These are phyloP conservation scores for Podila epigama DNA, from an alignment of 192 early-diverging fungal species.

Conservation along the genomic window DNA sequence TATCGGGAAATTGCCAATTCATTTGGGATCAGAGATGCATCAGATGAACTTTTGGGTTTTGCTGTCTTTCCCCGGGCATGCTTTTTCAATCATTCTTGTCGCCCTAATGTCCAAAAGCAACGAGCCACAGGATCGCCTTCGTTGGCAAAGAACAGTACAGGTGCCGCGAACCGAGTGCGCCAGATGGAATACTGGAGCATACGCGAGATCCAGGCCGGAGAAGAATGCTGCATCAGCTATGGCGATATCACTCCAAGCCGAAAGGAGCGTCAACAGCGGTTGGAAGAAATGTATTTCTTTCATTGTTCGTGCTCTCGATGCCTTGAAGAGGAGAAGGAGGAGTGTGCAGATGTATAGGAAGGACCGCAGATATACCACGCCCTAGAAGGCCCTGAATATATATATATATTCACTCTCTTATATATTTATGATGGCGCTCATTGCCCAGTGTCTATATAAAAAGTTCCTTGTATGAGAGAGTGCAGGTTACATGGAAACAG, in stretches of 20 bases:
- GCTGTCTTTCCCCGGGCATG: conserved; percentile 69
- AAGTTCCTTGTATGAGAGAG: too few relatives aligned
- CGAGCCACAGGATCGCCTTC: conserved; percentile 27
- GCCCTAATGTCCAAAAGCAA: conserved; percentile 61
- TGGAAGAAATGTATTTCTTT: conserved; percentile 69
- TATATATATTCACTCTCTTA: too few relatives aligned
- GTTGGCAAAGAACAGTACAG: neutral
- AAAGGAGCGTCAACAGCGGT: conserved; percentile 49
- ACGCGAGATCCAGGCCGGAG: conserved; percentile 50
- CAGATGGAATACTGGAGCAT: conserved; percentile 59
- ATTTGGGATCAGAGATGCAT: conserved; percentile 71
- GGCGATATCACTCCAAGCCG: conserved; percentile 57
- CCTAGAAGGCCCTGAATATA: too few relatives aligned
- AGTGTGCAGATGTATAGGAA: neutral
- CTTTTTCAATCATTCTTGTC: conserved; percentile 75
- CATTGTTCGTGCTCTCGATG: conserved; percentile 64
- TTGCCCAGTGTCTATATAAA: too few relatives aligned
- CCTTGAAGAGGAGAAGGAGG: conserved; percentile 47
- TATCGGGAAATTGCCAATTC: conserved; percentile 74
- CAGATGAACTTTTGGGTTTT: conserved; percentile 62
- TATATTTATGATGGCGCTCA: too few relatives aligned
- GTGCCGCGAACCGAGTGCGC: conserved; percentile 7
- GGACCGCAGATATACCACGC: neutral
- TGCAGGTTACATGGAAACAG: conserved; percentile 30
- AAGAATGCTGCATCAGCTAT: conserved; percentile 72